Evolutionary conservation across 306 rosid species (phyloP).

Genomic region (Sechiopsis laciniata): DNA sequence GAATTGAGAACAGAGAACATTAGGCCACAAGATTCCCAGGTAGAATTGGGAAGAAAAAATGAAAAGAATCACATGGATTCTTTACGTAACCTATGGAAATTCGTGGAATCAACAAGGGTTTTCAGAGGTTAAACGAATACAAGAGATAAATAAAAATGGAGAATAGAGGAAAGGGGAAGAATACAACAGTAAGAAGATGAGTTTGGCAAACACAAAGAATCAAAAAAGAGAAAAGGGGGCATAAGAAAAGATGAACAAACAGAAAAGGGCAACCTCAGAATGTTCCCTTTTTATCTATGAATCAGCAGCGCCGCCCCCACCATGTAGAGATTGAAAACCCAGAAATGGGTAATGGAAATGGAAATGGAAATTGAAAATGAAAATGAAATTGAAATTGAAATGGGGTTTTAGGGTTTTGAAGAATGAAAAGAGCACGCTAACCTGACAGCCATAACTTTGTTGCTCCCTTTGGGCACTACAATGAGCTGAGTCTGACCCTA

Average conservation of each 20-base stretch:
- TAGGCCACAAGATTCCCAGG: too few relatives aligned
- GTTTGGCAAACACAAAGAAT: too few relatives aligned
- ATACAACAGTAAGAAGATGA: constrained; percentile 18
- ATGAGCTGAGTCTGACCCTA: constrained; percentile 14
- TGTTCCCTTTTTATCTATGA: constrained; percentile 54
- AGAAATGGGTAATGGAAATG: not conserved
- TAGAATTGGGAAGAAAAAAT: constrained; percentile 5
- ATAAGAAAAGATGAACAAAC: constrained; percentile 54
- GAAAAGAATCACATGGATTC: constrained; percentile 10
- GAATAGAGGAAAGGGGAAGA: not conserved
- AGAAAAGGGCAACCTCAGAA: constrained; percentile 61
- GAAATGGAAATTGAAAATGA: not conserved
- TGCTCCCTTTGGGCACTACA: too few relatives aligned
- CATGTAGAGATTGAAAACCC: constrained; percentile 25
- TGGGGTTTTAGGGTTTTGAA: too few relatives aligned
- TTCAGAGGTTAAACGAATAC: too few relatives aligned
- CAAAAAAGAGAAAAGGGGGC: not conserved
- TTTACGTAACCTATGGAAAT: not conserved
- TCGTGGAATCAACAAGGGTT: not conserved
- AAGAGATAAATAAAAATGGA: constrained; percentile 8
- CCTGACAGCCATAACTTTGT: too few relatives aligned
- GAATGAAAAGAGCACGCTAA: too few relatives aligned
- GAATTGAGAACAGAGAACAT: not conserved
- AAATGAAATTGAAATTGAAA: not conserved
- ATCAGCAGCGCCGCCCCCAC: constrained; percentile 41